Percentiles rank a stretch among this genome's conserved stretches.
Conservation (phyloP, 768 basidiomycete species). For the Tylopilus vinaceipallidus region DNA sequence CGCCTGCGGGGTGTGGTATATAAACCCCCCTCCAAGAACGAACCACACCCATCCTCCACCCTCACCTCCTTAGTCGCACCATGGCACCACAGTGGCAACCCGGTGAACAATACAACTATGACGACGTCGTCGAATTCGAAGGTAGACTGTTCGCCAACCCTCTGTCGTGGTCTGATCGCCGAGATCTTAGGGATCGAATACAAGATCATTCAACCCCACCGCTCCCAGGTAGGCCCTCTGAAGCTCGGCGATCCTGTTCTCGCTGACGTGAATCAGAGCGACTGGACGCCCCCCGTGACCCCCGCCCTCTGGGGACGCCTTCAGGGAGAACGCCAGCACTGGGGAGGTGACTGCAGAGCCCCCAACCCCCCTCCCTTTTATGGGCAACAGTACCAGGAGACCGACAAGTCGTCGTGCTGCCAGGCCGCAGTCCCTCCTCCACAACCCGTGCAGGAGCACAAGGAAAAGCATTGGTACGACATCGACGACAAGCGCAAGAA, state of each 20-base stretch:
- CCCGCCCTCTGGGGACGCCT: slow-evolving; percentile 70
- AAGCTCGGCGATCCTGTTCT: not conserved
- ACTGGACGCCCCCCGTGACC: slow-evolving; percentile 62
- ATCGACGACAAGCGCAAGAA: slow-evolving; percentile 56
- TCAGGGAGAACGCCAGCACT: slow-evolving; percentile 31
- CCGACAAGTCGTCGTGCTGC: slow-evolving; percentile 15
- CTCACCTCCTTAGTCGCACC: not conserved
- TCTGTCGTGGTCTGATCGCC: slow-evolving; percentile 7
- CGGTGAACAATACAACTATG: slow-evolving; percentile 55
- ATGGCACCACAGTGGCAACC: slow-evolving; percentile 60
- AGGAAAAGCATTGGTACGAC: slow-evolving; percentile 55
- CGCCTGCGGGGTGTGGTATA: slow-evolving; percentile 10
- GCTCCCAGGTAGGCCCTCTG: slow-evolving; percentile 52
- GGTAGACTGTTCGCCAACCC: slow-evolving; percentile 35
- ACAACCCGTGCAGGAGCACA: slow-evolving; percentile 40
- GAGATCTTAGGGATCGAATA: slow-evolving; percentile 44
- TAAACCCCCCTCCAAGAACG: slow-evolving; percentile 7
- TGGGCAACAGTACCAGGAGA: slow-evolving; percentile 29
- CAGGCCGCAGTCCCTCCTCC: slow-evolving; percentile 15
- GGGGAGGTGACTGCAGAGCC: slow-evolving; percentile 17
- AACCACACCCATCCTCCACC: not conserved
- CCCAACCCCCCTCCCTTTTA: slow-evolving; percentile 1
- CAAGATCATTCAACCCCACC: slow-evolving; percentile 71
- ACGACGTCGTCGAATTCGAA: slow-evolving; percentile 54
- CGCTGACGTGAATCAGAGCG: slow-evolving; percentile 39